These are phyloP conservation scores for Cytospora piceicola DNA, from an alignment of 2,329 filamentous ascomycete genomes.

Conservation along the genomic window DNA sequence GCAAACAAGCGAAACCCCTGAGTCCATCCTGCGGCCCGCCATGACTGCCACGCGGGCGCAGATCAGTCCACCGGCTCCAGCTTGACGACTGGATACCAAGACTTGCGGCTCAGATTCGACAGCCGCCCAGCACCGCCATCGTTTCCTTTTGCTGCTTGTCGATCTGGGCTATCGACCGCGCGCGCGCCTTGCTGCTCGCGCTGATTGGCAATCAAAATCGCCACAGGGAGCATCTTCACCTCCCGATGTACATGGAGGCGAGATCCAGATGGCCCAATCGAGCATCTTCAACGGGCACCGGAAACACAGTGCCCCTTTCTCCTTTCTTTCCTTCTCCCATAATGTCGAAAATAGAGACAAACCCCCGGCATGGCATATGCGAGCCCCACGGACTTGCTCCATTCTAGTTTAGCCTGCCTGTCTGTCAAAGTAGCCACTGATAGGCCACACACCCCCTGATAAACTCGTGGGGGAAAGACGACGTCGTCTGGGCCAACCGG, in stretches of 20 bases:
- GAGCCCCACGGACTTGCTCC: slow-evolving; percentile 3
- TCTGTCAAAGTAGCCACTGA: slow-evolving; percentile 10
- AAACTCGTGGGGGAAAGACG: slow-evolving; percentile 5
- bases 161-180: background rate
- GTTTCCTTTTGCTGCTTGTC: background rate
- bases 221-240: background rate
- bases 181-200: background rate
- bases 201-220: slow-evolving; percentile 1
- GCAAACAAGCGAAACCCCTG: slow-evolving; percentile 15
- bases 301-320: background rate
- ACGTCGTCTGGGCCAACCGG: slow-evolving; percentile 12
- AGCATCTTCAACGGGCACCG: background rate
- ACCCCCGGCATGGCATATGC: background rate
- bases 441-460: background rate
- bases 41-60: slow-evolving; percentile 1
- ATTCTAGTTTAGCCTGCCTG: slow-evolving; percentile 5
- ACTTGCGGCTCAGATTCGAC: background rate
- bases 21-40: background rate
- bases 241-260: background rate
- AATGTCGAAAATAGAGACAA: background rate
- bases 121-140: too few relatives aligned
- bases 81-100: slow-evolving; percentile 1
- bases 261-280: background rate
- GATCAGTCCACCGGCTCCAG: slow-evolving; percentile 10
- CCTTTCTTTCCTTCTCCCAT: background rate